Base-by-base conservation (phyloP, 306 rosid genomes). In the Rosa multiflora region DNA sequence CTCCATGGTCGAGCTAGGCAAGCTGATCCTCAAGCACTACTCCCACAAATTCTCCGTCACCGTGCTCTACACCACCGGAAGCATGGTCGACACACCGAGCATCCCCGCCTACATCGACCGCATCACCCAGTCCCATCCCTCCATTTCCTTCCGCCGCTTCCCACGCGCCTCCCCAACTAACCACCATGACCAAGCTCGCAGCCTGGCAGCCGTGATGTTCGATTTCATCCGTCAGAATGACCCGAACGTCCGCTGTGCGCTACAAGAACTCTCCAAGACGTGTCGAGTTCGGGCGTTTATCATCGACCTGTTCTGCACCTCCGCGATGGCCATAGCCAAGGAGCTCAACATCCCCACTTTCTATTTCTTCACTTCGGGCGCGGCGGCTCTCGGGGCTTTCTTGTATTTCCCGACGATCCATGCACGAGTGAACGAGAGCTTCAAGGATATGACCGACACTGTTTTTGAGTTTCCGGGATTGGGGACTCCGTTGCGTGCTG, bases 1-100 rank as follows among this genome's bases (percentile, higher is more conserved):
- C 35, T 67, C 83, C 74, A 83, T 75, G 87, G 85, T 86, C 3
- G 87, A 86, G 87, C 74, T 86, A 1, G 87, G 77, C 71, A 83
- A 76, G 82, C 76, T 86, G 51, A 68, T 83, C 6, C 77, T 76
- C 62, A 78, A 14, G 26, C 85, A 59, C 2, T 70, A 72, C 64
- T 0, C 51, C 32, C 32, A 58, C 72, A 52, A 67, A 29, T 81
- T 75, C 83, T 75, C 80, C 68, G 48, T 86, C 62, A 79, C 78
- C 68, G 53, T 86, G 74, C 76, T 86, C 76, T 43, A 76, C 62
- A 26, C 78, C 42, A 67, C 77, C 11, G 86, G 83, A 14, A 42
- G 78, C 40, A 0, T 21, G 1, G 0, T 9, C 4, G 67, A 80
- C 82, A 29, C 55, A 1, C 66, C 85, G 1, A 53, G 46, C 46